These are phyloP conservation scores for Zygosaccharomyces siamensis DNA, from an alignment of 805 yeast species.

Conservation along the genomic window DNA sequence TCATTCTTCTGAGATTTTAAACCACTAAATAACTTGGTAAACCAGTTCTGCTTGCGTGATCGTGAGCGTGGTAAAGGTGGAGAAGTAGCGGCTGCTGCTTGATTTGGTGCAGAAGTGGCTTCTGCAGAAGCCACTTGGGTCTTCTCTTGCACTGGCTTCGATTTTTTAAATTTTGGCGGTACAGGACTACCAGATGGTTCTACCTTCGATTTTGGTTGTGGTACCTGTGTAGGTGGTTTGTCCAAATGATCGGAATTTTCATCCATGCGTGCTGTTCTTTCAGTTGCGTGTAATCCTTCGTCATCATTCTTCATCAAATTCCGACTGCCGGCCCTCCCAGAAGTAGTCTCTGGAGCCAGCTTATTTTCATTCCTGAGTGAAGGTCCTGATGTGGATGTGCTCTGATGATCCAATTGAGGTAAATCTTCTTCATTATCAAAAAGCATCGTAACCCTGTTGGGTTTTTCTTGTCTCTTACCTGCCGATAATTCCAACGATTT, in stretches of 20 bases:
- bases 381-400: neutral
- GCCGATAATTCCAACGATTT: slow-evolving; percentile 1
- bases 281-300: neutral
- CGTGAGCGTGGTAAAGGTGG: neutral
- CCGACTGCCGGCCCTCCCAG: neutral
- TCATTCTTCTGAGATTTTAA: slow-evolving; percentile 12
- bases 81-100: neutral
- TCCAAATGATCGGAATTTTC: neutral
- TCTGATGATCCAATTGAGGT: neutral
- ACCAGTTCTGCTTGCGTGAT: slow-evolving; percentile 21
- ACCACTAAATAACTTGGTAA: slow-evolving; percentile 23
- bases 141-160: neutral
- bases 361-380: neutral
- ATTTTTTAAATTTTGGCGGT: neutral
- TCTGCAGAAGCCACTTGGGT: neutral
- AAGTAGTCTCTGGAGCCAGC: neutral
- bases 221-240: neutral
- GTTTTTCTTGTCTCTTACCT: slow-evolving; percentile 5
- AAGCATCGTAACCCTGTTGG: slow-evolving; percentile 30
- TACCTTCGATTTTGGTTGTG: neutral
- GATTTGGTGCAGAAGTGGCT: neutral
- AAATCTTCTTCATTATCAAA: slow-evolving; percentile 25
- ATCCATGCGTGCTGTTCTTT: neutral
- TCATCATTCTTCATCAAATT: slow-evolving; percentile 5
- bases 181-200: neutral